phyloP scores from a whole-genome alignment of 305 asterid genomes.

The Fraxinus angustifolia region DNA sequence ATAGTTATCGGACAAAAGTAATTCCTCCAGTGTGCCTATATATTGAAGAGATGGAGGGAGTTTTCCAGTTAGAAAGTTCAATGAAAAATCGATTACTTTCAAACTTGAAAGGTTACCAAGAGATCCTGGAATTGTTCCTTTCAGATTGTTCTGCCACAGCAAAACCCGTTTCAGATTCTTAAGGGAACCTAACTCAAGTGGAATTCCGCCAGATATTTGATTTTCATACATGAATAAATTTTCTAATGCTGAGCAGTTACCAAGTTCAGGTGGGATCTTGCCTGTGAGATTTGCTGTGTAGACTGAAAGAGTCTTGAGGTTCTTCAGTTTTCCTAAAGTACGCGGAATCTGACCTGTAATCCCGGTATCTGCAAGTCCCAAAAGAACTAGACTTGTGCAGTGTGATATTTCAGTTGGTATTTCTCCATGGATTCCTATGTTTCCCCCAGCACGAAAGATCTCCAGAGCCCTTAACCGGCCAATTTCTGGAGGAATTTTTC shows the following conservation, averaged over 20 bases:
- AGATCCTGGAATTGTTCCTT: constrained; percentile 44
- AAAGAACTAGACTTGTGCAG: constrained; percentile 41
- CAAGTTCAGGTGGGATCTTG: constrained; percentile 51
- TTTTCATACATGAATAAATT: constrained; percentile 55
- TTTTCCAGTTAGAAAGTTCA: constrained; percentile 52
- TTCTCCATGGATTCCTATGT: constrained; percentile 44
- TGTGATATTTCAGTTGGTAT: constrained; percentile 54
- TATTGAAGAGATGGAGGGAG: constrained; percentile 43
- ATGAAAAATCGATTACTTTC: constrained; percentile 48
- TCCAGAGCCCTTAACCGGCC: constrained; percentile 39
- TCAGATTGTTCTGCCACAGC: constrained; percentile 57
- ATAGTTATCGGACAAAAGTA: constrained; percentile 53
- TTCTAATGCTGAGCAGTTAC: constrained; percentile 52
- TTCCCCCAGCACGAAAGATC: constrained; percentile 64
- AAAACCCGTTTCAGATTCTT: constrained; percentile 44
- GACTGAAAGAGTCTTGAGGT: constrained; percentile 50
- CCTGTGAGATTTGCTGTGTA: constrained; percentile 63
- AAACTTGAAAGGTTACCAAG: constrained; percentile 57
- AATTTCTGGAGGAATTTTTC: constrained; percentile 45
- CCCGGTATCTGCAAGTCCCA: constrained; percentile 66
- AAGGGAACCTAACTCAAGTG: constrained; percentile 43
- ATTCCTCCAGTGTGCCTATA: constrained; percentile 48
- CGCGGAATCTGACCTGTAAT: constrained; percentile 57
- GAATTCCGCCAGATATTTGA: constrained; percentile 57
- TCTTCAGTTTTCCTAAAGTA: constrained; percentile 47